phyloP scores from a whole-genome alignment of 73 alveolate species.

The Paramecium octaurelia region DNA sequence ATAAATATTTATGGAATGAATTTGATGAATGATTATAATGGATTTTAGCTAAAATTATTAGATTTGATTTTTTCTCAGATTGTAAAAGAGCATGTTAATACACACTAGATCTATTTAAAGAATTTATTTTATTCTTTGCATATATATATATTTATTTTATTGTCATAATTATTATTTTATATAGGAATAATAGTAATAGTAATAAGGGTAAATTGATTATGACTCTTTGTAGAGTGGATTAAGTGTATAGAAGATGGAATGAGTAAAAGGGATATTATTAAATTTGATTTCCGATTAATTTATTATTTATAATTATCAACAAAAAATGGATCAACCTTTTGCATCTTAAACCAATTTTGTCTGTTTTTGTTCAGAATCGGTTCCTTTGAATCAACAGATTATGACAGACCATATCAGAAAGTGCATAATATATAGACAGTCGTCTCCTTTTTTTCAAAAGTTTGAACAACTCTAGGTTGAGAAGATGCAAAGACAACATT shows the following conservation, averaged over 20 bases:
- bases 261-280: neutral
- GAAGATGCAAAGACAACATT: neutral
- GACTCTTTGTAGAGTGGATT: neutral
- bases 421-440: neutral
- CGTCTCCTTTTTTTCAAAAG: neutral
- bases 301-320: neutral
- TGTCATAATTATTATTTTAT: too few relatives aligned
- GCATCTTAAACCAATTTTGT: neutral
- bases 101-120: constrained; percentile 78
- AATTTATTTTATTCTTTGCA: too few relatives aligned
- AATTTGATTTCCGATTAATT: neutral
- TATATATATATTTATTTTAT: neutral
- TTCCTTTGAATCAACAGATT: neutral
- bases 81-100: constrained; percentile 87
- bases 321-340: neutral
- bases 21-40: constrained; percentile 75
- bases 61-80: constrained; percentile 89
- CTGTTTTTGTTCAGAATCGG: neutral
- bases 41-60: constrained; percentile 79
- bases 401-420: neutral
- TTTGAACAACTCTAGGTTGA: neutral
- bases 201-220: neutral
- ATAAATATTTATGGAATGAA: constrained; percentile 84
- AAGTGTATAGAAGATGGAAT: too few relatives aligned
- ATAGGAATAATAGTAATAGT: neutral